phyloP scores from a whole-genome alignment of 163 green algal genomes.

The Scenedesmus sp. region DNA sequence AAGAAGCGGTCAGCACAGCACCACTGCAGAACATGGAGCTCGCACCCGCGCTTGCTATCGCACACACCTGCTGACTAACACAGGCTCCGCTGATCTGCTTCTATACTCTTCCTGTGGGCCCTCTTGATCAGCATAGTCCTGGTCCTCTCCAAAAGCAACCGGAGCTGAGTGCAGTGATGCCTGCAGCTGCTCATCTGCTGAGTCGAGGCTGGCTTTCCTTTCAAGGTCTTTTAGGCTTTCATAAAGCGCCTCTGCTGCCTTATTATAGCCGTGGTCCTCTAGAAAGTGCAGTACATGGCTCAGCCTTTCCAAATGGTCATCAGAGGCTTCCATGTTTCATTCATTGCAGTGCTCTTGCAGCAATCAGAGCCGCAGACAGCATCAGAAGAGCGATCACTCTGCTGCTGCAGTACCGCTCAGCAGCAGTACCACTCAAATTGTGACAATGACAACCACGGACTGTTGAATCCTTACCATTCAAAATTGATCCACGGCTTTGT shows the following conservation, averaged over 20 bases:
- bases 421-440: not conserved
- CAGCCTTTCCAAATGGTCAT: conserved; percentile 19
- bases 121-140: conserved; percentile 24
- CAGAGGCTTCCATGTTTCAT: not conserved
- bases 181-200: not conserved
- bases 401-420: not conserved
- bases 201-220: not conserved
- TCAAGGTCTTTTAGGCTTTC: conserved; percentile 3
- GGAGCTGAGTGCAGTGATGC: not conserved
- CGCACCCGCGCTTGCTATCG: not conserved
- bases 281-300: conserved; percentile 43
- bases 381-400: not conserved
- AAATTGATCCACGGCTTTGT: too few relatives aligned
- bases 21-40: not conserved
- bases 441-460: not conserved
- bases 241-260: conserved; percentile 34
- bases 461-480: not conserved
- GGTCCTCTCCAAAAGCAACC: not conserved
- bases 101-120: conserved; percentile 10
- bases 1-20: conserved; percentile 16
- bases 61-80: conserved; percentile 33
- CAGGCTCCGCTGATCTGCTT: conserved; percentile 48
- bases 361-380: not conserved
- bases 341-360: not conserved
- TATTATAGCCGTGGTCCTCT: conserved; percentile 39